Evolutionary conservation across 2,329 filamentous ascomycete species (phyloP).

Genomic region (Xylariaceae sp.): DNA sequence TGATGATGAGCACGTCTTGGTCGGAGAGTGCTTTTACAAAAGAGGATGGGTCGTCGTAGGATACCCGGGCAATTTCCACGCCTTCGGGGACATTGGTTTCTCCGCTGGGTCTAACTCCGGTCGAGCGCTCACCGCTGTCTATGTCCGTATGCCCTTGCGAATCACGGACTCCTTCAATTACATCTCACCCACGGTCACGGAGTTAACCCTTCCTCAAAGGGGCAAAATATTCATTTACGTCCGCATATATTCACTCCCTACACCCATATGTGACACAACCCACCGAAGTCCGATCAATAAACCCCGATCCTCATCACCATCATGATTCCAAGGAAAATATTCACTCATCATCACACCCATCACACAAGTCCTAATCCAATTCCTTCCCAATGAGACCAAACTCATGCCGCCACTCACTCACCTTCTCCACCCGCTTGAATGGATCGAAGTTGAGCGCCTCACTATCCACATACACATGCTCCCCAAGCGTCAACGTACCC

Average conservation of each 20-base stretch:
- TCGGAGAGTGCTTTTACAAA: slow-evolving; percentile 46
- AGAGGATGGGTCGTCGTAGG: slow-evolving; percentile 40
- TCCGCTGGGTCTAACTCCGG: too few relatives aligned
- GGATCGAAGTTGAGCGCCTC: slow-evolving; percentile 33
- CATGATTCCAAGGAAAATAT: too few relatives aligned
- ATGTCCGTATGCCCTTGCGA: too few relatives aligned
- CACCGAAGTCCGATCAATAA: neutral
- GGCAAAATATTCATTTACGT: neutral
- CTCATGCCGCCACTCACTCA: slow-evolving; percentile 29
- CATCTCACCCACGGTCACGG: neutral
- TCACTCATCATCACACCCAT: too few relatives aligned
- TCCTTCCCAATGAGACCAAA: slow-evolving; percentile 31
- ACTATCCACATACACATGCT: slow-evolving; percentile 31
- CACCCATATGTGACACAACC: neutral
- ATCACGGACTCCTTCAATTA: neutral
- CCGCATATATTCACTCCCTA: neutral
- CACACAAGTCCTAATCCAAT: slow-evolving; percentile 11
- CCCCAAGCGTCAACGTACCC: slow-evolving; percentile 25
- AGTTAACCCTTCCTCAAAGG: neutral
- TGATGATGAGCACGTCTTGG: slow-evolving; percentile 55
- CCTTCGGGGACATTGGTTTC: slow-evolving; percentile 34
- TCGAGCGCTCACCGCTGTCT: too few relatives aligned
- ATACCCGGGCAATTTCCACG: slow-evolving; percentile 38
- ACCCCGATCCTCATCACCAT: neutral
- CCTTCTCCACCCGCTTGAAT: slow-evolving; percentile 30